Percentiles rank a stretch among this genome's conserved stretches.
phyloP scores from a whole-genome alignment of 2,329 filamentous ascomycete species.

The Colletotrichum ledebouriae region DNA sequence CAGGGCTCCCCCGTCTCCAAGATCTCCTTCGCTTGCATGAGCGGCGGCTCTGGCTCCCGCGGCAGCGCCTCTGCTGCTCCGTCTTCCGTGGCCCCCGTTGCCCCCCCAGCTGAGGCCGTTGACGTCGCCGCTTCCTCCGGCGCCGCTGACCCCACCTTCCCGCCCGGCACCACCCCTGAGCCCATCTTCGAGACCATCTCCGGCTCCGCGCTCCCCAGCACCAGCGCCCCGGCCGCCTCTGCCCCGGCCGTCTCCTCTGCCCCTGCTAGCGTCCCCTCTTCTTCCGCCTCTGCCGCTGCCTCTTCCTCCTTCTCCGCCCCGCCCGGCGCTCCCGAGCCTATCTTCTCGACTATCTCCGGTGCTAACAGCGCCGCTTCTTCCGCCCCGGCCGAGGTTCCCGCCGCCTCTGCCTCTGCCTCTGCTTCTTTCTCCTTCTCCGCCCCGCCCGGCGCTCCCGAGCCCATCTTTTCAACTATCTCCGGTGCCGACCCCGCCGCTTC shows the following conservation, averaged over 20 bases:
- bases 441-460: no score
- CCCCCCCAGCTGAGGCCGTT: conserved; percentile 18
- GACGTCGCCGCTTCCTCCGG: conserved; percentile 19
- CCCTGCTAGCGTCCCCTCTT: conserved; percentile 18
- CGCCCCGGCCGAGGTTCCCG: conserved; percentile 5
- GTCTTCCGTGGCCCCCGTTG: conserved; percentile 41
- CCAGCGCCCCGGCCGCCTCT: conserved; percentile 18
- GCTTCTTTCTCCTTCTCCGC: background rate
- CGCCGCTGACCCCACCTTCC: conserved; percentile 26
- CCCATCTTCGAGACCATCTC: conserved; percentile 34
- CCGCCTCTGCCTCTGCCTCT: conserved; percentile 44
- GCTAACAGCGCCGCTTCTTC: background rate
- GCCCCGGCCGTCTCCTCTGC: conserved; percentile 7
- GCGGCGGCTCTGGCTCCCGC: conserved; percentile 55
- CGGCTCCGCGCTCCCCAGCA: conserved; percentile 23
- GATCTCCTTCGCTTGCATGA: conserved; percentile 67
- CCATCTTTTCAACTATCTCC: conserved; percentile 7
- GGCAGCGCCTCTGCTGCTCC: conserved; percentile 48
- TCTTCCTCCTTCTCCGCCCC: conserved; percentile 16
- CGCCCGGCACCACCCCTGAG: conserved; percentile 23
- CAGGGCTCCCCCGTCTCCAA: conserved; percentile 51
- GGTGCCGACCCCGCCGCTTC: background rate
- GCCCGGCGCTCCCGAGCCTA: no score
- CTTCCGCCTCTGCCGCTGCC: conserved; percentile 9
- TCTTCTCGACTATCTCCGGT: conserved; percentile 7